Base-by-base conservation (phyloP, 2,329 filamentous ascomycete species). In the Bipolaris bicolor region DNA sequence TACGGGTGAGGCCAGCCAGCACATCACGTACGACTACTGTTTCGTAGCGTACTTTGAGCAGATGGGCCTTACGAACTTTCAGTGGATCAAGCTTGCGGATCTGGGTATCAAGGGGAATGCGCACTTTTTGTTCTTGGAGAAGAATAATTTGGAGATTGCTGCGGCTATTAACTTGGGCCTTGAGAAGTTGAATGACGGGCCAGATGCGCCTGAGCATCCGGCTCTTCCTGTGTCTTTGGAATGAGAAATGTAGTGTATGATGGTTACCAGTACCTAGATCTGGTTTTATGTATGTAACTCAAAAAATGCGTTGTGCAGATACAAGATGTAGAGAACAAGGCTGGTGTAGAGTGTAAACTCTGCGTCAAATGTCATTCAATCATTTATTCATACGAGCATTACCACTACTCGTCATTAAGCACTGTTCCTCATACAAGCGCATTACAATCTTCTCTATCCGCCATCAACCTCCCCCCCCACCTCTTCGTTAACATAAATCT, bases 91-190 rank as follows among this genome's bases (percentile, higher is more conserved):
- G 48, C 73, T 87, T 43, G 78, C 74, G 0, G 69, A 81, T 0
- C 54, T 73, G 1, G 77, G 77, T 0, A 79, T 86, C 1, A 66
- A 72, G 20, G 85, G 85, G 0, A 87, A 87, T 57, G 84, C 82
- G 0, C 84, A 86, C 63, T 77, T 86, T 56, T 77, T 82, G 72
- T 83, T 84, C 44, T 64, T 86, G 33, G 83, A 86, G 72, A 77
- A 73, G 63, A 85, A 86, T 63, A 84, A 79, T 55, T 60, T 78
- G 31, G 64, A 75, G 0, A 75, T 84, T 51, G 80, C 79, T 2
- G 60, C 60, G 34, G 57, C 48, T 22, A 62, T 64, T 18, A 57
- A 61, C 40, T 33, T 44, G 24, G 44, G 55, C 46, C 57, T 64
- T 3, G 22, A 1, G 1, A 41, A 39, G 20, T 3, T 60, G 39